Percentiles rank a stretch among this genome's conserved stretches.
Evolutionary conservation across 169 alveolate species (phyloP).

Genomic region (Cryptosporidium meleagridis): DNA sequence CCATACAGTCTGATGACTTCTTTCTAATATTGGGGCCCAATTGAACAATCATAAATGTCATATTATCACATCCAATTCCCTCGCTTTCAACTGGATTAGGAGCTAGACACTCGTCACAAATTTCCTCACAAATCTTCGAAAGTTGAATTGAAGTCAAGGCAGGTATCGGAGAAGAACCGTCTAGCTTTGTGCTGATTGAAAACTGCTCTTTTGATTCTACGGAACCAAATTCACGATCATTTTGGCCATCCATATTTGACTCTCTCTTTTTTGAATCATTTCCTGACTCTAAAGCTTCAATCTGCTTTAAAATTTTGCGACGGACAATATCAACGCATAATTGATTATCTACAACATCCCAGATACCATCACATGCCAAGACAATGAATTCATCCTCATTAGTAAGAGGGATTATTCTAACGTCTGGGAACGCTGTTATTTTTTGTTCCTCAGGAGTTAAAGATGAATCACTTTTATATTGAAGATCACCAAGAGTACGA

Average conservation of each 20-base stretch:
- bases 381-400: constrained; percentile 93
- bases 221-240: constrained; percentile 11
- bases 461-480: constrained; percentile 90
- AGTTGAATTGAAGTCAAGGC: constrained; percentile 75
- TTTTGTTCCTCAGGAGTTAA: constrained; percentile 91
- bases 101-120: constrained; percentile 89
- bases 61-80: constrained; percentile 95
- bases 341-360: constrained; percentile 95
- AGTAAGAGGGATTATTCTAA: constrained; percentile 84
- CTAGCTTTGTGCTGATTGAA: constrained; percentile 6
- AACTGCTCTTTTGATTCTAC: constrained; percentile 36
- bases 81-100: constrained; percentile 87
- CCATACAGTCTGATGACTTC: constrained; percentile 47
- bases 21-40: constrained; percentile 79
- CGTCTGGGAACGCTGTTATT: constrained; percentile 95
- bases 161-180: constrained; percentile 62
- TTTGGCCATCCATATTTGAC: constrained; percentile 19
- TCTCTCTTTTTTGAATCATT: constrained; percentile 9
- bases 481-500: constrained; percentile 97
- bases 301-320: constrained; percentile 55
- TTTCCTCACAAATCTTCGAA: constrained; percentile 87
- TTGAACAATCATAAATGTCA: constrained; percentile 91
- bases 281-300: constrained; percentile 32
- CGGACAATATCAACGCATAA: constrained; percentile 91
- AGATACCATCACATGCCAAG: constrained; percentile 99